Evolutionary conservation across 805 yeast species (phyloP), one percentile per base, ranked within the genome.

Genomic region (Isabelozyma pseudorhagii): DNA sequence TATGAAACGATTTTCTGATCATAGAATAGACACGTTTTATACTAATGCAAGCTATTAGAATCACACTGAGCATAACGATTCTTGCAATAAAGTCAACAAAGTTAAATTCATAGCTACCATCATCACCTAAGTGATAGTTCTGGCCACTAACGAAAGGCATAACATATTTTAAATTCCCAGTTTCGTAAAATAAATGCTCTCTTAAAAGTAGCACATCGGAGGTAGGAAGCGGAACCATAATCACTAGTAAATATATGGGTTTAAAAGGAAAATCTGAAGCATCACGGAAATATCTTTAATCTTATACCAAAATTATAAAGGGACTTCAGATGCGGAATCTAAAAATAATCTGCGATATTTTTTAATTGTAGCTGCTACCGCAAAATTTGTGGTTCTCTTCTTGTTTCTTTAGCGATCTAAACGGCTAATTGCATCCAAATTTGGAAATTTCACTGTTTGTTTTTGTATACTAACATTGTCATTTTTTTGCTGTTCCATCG

Each of bases 141-240:
- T 62, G 64, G 42, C 54, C 47, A 39, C 59, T 60, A 40, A 58
- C 55, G 36, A 61, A 53, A 2, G 66, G 66, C 45, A 61, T 45
- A 5, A 62, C 52, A 49, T 61, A 54, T 44, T 60, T 61, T 21
- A 59, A 44, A 46, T 63, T 61, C 15, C 68, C 69, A 0, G 67
- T 53, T 11, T 63, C 68, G 47, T 66, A 64, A 55, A 61, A 66
- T 14, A 60, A 61, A 54, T 66, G 69, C 45, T 66, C 71, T 42
- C 51, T 39, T n/a, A 50, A 46, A 11, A 50, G 38, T 7, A 40
- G 17, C 15, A 42, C 4, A 28, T 50, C 54, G n/a, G 49, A 42
- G 15, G 45, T 42, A 15, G 45, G 45, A 42, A 42, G 45, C 15
- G 45, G 45, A n/a, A 42, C 45, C 45, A 42, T 42, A 8, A 11